phyloP scores from a whole-genome alignment of 2,329 filamentous ascomycete species.

The Fusarium pilosicola region DNA sequence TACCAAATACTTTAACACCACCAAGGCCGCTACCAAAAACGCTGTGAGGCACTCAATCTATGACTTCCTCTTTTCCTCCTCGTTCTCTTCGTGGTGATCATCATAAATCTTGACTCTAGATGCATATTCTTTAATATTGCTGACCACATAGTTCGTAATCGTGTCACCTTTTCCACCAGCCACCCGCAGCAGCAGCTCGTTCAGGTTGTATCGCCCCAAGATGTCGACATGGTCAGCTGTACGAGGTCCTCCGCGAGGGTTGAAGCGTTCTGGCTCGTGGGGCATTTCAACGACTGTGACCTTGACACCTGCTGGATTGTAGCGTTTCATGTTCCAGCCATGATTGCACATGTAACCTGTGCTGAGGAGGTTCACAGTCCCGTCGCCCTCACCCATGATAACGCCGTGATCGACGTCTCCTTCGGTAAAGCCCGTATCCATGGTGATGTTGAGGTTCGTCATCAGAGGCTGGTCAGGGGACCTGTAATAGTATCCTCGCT shows the following conservation, averaged over 20 bases:
- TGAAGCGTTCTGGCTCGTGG: slow-evolving; percentile 93
- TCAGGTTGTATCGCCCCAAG: slow-evolving; percentile 85
- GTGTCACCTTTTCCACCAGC: slow-evolving; percentile 85
- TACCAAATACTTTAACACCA: not conserved
- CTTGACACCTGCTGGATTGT: slow-evolving; percentile 85
- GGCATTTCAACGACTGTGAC: slow-evolving; percentile 94
- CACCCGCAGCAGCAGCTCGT: slow-evolving; percentile 88
- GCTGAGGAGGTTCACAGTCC: slow-evolving; percentile 92
- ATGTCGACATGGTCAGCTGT: slow-evolving; percentile 97
- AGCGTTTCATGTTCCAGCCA: slow-evolving; percentile 92
- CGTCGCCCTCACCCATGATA: slow-evolving; percentile 95
- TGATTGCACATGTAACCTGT: slow-evolving; percentile 96
- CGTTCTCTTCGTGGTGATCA: slow-evolving; percentile 64
- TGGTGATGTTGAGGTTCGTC: slow-evolving; percentile 78
- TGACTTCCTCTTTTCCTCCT: slow-evolving; percentile 47
- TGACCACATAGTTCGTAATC: slow-evolving; percentile 81
- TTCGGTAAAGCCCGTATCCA: slow-evolving; percentile 71
- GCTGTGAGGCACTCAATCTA: slow-evolving; percentile 27
- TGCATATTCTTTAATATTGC: slow-evolving; percentile 84
- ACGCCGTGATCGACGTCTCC: slow-evolving; percentile 83
- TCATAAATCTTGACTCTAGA: slow-evolving; percentile 86
- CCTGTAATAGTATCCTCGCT: slow-evolving; percentile 92
- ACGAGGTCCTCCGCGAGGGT: slow-evolving; percentile 76
- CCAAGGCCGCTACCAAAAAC: slow-evolving; percentile 1
- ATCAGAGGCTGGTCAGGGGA: slow-evolving; percentile 69